These are phyloP conservation scores for Thielaviopsis ethacetica DNA, from an alignment of 2,329 filamentous ascomycete genomes.

Conservation along the genomic window DNA sequence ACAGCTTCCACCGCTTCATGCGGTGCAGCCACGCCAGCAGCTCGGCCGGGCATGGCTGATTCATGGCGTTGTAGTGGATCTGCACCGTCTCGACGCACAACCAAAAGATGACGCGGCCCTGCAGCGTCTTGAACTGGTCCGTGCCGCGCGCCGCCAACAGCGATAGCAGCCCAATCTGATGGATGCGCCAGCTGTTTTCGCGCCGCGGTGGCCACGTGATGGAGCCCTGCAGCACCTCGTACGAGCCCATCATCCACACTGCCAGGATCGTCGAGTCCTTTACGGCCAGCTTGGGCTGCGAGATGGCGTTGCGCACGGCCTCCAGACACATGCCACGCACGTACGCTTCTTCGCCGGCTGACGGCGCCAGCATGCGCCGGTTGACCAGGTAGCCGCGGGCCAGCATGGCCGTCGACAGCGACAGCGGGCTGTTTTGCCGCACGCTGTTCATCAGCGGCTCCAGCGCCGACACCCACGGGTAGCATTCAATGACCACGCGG, in stretches of 20 bases:
- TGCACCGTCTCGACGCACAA: conserved; percentile 10
- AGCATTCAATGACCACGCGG: conserved; percentile 10
- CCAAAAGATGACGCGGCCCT: conserved; percentile 10
- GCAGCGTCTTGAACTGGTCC: conserved; percentile 4
- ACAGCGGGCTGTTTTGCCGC: conserved; percentile 5
- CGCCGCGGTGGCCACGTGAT: conserved; percentile 7
- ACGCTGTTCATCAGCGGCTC: conserved; percentile 10
- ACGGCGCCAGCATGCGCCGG: not conserved
- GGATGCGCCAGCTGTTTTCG: conserved; percentile 5
- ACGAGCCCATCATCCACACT: conserved; percentile 10
- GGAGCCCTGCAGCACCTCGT: conserved; percentile 9
- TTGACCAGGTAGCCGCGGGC: conserved; percentile 10
- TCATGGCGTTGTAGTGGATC: conserved; percentile 8
- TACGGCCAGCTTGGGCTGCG: not conserved
- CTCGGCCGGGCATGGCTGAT: not conserved
- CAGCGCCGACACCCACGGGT: conserved; percentile 9
- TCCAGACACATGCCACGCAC: conserved; percentile 6
- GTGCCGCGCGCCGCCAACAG: conserved; percentile 6
- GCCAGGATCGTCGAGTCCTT: conserved; percentile 9
- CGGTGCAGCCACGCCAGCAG: conserved; percentile 8
- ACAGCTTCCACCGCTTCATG: conserved; percentile 2
- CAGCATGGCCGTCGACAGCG: conserved; percentile 9
- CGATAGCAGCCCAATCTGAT: conserved; percentile 6
- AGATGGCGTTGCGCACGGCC: conserved; percentile 5
- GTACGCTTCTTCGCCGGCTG: not conserved